These are phyloP conservation scores for Cladosporium phlei DNA, from an alignment of 2,329 filamentous ascomycete species.

Conservation along the genomic window DNA sequence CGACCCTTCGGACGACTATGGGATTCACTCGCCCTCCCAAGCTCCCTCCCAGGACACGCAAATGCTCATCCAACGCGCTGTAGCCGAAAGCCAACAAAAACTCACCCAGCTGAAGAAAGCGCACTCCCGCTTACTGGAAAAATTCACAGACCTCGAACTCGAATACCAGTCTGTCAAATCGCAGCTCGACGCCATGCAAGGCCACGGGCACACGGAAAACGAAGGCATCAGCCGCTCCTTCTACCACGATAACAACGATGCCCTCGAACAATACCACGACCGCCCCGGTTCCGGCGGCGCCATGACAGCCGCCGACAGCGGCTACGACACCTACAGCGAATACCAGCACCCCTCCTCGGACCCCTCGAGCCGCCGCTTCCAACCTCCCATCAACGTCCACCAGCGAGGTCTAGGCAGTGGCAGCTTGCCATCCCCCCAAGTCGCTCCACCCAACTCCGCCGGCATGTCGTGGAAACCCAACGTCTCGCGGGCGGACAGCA, in stretches of 20 bases:
- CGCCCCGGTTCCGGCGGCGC: constrained; percentile 16
- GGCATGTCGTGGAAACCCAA: constrained; percentile 24
- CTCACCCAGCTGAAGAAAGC: constrained; percentile 49
- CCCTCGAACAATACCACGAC: constrained; percentile 9
- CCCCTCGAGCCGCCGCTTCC: constrained; percentile 17
- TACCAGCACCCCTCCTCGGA: constrained; percentile 22
- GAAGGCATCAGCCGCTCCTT: too few species aligned
- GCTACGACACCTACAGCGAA: constrained; percentile 22
- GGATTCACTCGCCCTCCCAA: not conserved
- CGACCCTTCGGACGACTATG: constrained; percentile 1
- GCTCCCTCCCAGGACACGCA: constrained; percentile 13
- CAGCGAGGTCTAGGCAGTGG: not conserved
- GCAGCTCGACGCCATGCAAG: constrained; percentile 23
- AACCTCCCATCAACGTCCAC: not conserved
- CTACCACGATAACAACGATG: constrained; percentile 7
- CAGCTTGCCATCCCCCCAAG: constrained; percentile 19
- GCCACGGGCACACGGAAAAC: constrained; percentile 2
- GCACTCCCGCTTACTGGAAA: constrained; percentile 47
- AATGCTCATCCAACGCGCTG: constrained; percentile 45
- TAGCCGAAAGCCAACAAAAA: constrained; percentile 45
- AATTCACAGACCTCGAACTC: constrained; percentile 45
- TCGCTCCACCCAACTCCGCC: constrained; percentile 18
- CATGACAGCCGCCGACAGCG: constrained; percentile 17
- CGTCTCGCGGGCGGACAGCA: constrained; percentile 7
- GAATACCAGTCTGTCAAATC: constrained; percentile 28